Base-by-base conservation (phyloP, 1,139 yeast species). In the Pichia sp. region DNA sequence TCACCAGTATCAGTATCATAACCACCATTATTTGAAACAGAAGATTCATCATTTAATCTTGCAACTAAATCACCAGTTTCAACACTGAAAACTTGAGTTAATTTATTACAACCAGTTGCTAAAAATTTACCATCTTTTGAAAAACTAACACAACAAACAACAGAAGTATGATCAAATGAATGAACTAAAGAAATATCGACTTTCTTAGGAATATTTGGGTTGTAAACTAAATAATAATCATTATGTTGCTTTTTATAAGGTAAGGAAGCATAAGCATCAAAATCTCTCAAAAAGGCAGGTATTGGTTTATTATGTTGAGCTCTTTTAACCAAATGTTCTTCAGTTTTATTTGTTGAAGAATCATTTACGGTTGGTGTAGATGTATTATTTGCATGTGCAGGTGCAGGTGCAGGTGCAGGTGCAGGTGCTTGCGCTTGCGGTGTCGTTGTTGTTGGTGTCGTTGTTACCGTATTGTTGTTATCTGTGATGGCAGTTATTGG, bases 71-170 rank as follows among this genome's bases (percentile, higher is more conserved):
- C 93, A 52, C 98, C 98, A 23, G 95, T 84, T 56, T 84, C 83
- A 35, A 89, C 96, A 53, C 84, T 85, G 65, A 82, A 91, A 47
- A 91, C 95, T 63, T 88, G 96, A 9, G 97, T 94, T 33, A 94
- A 79, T 60, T 91, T 87, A 68, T 91, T 91, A 68, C 97, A 89
- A 34, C 98, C 98, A 20, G 98, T 91, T 20, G 98, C 98, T 55
- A 91, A 74, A 60, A 76, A 86, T 64, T 86, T 85, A 50, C 97
- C 97, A 62, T 88, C 95, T 53, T 80, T 80, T 49, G 91, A 82
- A 68, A 91, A 91, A 49, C 95, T 74, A 43, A 91, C 97, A 65
- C 98, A 91, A 68, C 98, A 91, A 42, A 89, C 97, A 34, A 89
- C 97, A 2, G 95, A 84, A 18, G 88, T 76, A 66, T 91, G 97